phyloP scores from a whole-genome alignment of 2,329 filamentous ascomycete genomes.

The Rhytidhysteron rufulum region DNA sequence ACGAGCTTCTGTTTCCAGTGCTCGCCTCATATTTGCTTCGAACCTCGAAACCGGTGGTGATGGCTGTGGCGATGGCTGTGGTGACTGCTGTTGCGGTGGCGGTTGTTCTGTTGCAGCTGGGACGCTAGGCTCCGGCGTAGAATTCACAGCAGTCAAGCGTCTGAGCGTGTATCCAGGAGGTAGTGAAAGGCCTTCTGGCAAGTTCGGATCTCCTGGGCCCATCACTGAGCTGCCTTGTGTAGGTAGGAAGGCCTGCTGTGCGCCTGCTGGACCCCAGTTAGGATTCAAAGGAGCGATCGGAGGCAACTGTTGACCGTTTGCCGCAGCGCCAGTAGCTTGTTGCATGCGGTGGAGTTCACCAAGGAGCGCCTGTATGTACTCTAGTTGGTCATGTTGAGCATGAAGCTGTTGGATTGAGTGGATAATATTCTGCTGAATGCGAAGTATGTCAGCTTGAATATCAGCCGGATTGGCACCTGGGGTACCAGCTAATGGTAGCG shows the following conservation, averaged over 20 bases:
- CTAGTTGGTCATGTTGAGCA: constrained; percentile 30
- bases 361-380: constrained; percentile 28
- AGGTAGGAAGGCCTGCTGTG: constrained; percentile 30
- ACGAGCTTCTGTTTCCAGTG: too few species aligned
- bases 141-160: constrained; percentile 19
- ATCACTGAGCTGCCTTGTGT: constrained; percentile 21
- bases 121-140: constrained; percentile 10
- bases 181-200: constrained; percentile 32
- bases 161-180: constrained; percentile 36
- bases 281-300: constrained; percentile 21
- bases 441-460: constrained; percentile 33
- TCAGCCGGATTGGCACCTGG: constrained; percentile 27
- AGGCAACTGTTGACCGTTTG: constrained; percentile 22
- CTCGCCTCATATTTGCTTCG: too few species aligned
- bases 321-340: constrained; percentile 22
- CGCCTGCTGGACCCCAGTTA: constrained; percentile 12
- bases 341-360: constrained; percentile 29
- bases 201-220: constrained; percentile 29
- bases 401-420: constrained; percentile 32
- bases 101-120: neutral
- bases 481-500: constrained; percentile 15
- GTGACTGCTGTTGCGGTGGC: neutral
- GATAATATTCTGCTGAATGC: constrained; percentile 34
- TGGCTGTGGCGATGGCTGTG: too few species aligned
- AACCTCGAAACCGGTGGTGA: too few species aligned